Percentiles rank a stretch among this genome's conserved stretches.
Conservation (phyloP, 306 rosid genomes). For the Cyamopsis tetragonoloba region DNA sequence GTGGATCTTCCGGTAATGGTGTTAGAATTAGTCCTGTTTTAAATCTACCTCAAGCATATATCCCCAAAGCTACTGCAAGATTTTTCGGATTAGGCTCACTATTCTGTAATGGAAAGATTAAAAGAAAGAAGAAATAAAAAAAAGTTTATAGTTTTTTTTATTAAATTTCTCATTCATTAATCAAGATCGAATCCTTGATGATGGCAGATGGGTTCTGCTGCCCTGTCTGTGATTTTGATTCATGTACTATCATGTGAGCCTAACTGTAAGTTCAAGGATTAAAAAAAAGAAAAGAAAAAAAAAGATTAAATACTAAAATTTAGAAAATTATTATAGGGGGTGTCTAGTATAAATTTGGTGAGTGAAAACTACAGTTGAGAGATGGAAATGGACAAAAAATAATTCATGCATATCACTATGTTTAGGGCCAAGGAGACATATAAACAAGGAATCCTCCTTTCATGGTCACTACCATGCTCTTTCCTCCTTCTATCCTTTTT, state of each 20-base stretch:
- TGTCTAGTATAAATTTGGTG: constrained; percentile 8
- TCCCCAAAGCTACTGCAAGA: constrained; percentile 73
- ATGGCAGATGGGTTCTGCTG: constrained; percentile 30
- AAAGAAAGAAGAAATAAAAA: constrained; percentile 59
- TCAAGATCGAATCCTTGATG: constrained; percentile 28
- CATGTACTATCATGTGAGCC: constrained; percentile 39
- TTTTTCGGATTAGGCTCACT: constrained; percentile 78
- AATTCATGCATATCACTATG: constrained; percentile 43
- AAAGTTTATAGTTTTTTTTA: neutral
- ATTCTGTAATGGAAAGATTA: constrained; percentile 73
- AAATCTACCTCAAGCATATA: constrained; percentile 82
- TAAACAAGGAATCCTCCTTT: constrained; percentile 55
- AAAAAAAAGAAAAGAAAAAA: neutral
- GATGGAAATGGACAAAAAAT: constrained; percentile 39
- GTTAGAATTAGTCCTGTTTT: constrained; percentile 78
- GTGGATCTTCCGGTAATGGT: constrained; percentile 51
- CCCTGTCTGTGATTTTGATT: constrained; percentile 31
- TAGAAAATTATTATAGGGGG: neutral
- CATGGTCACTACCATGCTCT: constrained; percentile 38
- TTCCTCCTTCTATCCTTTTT: constrained; percentile 20
- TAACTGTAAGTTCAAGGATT: constrained; percentile 30
- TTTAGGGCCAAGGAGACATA: constrained; percentile 55
- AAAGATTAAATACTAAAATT: neutral
- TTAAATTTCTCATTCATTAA: neutral
- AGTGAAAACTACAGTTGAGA: constrained; percentile 46